Base-by-base conservation (phyloP, 2,329 filamentous ascomycete species). In the Biscogniauxia marginata region DNA sequence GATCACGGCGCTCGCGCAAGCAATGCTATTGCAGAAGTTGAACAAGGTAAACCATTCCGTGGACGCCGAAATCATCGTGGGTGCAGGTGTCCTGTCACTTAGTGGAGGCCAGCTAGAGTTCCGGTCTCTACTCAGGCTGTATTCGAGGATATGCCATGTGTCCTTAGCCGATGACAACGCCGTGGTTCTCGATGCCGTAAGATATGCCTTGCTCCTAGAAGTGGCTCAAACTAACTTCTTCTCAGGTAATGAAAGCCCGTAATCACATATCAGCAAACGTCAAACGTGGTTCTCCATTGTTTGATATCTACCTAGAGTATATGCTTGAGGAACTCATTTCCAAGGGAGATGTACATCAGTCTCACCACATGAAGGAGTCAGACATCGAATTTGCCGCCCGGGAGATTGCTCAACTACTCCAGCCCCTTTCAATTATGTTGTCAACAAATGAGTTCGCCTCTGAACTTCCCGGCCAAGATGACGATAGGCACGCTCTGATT, bases 11-110 rank as follows among this genome's bases (percentile, higher is more conserved):
- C 79, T 99, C 52, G 93, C 93, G 2, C 89, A 97, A 65, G 96
- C 92, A 0, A 97, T 99, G 87, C 84, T 99, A 21, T 76, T 96
- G n/a, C 95, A 99, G 69, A 98, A 99, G 73, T 84, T 98, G 56
- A 87, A 89, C 58, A 93, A 95, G 73, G 85, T 97, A 54, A 95
- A 85, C 67, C 80, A 84, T 57, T 77, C 83, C 4, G 89, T 97
- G 2, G 93, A 98, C 76, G 86, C 89, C 24, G 88, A 88, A 54
- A 95, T 99, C 57, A 88, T 98, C 53, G 85, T 84, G 16, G 92
- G 96, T 58, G 87, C 91, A 6, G 91, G 92, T 7, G 80, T 84
- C 5, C 77, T 99, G 54, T 89, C 92, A 25, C 77, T 95, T 4
- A 86, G 84, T 64, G 91, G 90, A 54, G 90, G 89, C 8, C 84